Evolutionary conservation across 2,329 filamentous ascomycete species (phyloP), one percentile per base, ranked within the genome.

Genomic region (Rosellinia necatrix): DNA sequence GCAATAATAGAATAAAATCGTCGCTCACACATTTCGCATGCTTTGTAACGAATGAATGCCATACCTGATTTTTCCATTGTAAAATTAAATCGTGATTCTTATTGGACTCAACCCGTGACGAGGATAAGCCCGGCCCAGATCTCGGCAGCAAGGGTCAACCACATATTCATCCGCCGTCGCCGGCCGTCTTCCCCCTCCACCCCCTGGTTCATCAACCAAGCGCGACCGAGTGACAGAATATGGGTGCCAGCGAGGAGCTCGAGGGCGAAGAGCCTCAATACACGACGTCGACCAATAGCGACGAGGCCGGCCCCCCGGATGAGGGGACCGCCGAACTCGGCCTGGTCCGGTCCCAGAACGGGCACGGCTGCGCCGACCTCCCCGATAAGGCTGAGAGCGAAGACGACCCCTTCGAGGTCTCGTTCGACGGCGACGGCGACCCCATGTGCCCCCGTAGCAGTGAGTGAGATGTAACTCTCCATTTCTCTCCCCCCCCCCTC

Each of bases 391-490:
- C 49, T 9, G 63, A 66, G 27, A 42, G 3, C 7, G 7, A 55
- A 17, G 77, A 79, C 42, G 77, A 81, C 46, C 74, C 76, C 0
- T 92, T 84, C 65, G 81, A 91, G 59, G 91, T 97, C 17, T 73
- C 73, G 6, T 97, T 89, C 82, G 88, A 93, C 34, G 84, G 83
- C 4, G 86, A 91, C 55, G 74, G 78, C 43, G 92, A 97, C 69
- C 87, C 89, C 0, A 70, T 84, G 72, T 89, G 87, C 65, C 92
- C 92, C 0, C 84, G 88, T 56, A 91, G 57, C 30, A 60, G 58
- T 60, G 32, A 83, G 70, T 85, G 10, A 17, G 13, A n/a, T 27
- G 10, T 5, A 12, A n/a, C 6, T n/a, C 27, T 1, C 3, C n/a
- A n/a, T n/a, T n/a, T n/a, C n/a, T n/a, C n/a, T n/a, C n/a, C n/a